Percentiles rank a stretch among this genome's conserved stretches.
Evolutionary conservation across 352 stramenopile genomes (phyloP).

Genomic region (Globisporangium megalacanthum): DNA sequence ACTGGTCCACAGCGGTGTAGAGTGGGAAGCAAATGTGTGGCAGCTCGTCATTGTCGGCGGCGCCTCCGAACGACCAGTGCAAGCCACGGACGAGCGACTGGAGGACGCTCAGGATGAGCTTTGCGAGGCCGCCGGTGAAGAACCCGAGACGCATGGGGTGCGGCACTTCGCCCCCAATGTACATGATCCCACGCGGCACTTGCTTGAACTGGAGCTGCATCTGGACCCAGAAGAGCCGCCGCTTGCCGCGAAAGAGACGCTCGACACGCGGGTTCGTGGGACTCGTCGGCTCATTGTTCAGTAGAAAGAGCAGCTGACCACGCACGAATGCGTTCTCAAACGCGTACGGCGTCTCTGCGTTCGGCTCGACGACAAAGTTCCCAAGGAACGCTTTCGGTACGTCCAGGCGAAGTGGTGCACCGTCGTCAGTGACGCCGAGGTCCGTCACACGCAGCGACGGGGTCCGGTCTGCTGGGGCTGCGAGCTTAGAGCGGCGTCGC

Average conservation of each 20-base stretch:
- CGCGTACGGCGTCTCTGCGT: slow-evolving; percentile 30
- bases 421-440: slow-evolving; percentile 10
- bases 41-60: slow-evolving; percentile 40
- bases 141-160: slow-evolving; percentile 46
- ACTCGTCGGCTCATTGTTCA: slow-evolving; percentile 18
- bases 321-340: slow-evolving; percentile 82
- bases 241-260: slow-evolving; percentile 36
- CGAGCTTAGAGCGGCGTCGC: slow-evolving; percentile 7
- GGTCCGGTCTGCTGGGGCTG: background rate
- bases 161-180: slow-evolving; percentile 62
- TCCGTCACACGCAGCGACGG: slow-evolving; percentile 13
- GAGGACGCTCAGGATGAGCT: slow-evolving; percentile 47
- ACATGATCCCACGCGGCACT: slow-evolving; percentile 39
- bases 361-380: slow-evolving; percentile 22
- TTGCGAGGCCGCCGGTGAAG: slow-evolving; percentile 43
- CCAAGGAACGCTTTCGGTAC: background rate
- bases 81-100: slow-evolving; percentile 46
- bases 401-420: slow-evolving; percentile 6
- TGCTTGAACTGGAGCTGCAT: slow-evolving; percentile 68
- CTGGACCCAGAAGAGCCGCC: slow-evolving; percentile 59
- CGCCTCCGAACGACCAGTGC: slow-evolving; percentile 48
- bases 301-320: slow-evolving; percentile 63
- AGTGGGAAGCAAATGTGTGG: slow-evolving; percentile 66
- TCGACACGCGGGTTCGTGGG: background rate
- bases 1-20: slow-evolving; percentile 62